A percentile compares a stretch with the other conserved stretches of the same genome.
Evolutionary conservation across 2,329 filamentous ascomycete genomes (phyloP).

Genomic region (Trichophyton schoenleinii): DNA sequence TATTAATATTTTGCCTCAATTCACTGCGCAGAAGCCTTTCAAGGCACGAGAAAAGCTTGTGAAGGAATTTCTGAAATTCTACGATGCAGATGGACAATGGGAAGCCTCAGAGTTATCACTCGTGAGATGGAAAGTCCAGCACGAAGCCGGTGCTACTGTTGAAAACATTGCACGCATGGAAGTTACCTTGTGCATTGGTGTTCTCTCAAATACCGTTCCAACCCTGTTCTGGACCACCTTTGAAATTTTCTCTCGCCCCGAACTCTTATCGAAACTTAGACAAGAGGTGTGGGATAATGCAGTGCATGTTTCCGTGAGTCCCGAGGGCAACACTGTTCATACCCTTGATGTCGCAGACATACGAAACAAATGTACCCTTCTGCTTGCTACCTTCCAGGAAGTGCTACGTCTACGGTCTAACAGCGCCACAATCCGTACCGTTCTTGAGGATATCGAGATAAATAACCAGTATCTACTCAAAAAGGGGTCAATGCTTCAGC

Average conservation of each 20-base stretch:
- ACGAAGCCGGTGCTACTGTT: not conserved
- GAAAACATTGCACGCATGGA: conserved; percentile 20
- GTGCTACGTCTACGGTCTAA: not conserved
- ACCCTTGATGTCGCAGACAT: not conserved
- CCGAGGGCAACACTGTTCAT: not conserved
- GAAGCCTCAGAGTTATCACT: not conserved
- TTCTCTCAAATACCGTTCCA: conserved; percentile 33
- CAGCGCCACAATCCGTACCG: not conserved
- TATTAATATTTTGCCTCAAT: not conserved
- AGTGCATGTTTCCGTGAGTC: not conserved
- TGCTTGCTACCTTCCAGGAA: not conserved
- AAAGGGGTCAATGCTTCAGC: not conserved
- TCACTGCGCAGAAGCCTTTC: not conserved
- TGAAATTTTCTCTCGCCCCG: conserved; percentile 32
- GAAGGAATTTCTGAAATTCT: not conserved
- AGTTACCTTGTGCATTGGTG: conserved; percentile 20
- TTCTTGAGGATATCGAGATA: not conserved
- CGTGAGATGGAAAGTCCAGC: not conserved
- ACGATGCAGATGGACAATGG: not conserved
- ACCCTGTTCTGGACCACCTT: conserved; percentile 36
- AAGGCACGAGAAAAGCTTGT: not conserved
- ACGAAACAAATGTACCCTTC: not conserved
- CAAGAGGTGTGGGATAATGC: not conserved
- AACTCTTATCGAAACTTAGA: not conserved
- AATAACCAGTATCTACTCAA: conserved; percentile 2